phyloP scores from a whole-genome alignment of 2,329 filamentous ascomycete species.

The Cordyceps militaris region DNA sequence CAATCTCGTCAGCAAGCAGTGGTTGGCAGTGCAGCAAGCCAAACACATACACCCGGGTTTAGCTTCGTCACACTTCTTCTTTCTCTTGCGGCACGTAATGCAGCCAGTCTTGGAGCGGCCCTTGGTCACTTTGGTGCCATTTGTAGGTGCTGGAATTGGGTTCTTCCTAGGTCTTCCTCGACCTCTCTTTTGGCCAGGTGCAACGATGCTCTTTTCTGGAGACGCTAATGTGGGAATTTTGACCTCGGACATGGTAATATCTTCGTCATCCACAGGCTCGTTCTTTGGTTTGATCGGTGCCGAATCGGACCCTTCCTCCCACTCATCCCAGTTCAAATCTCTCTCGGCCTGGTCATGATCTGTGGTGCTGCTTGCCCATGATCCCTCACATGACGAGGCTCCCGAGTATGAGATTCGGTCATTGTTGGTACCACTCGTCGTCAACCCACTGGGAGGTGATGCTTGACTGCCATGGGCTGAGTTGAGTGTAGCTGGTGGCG shows the following conservation, averaged over 20 bases:
- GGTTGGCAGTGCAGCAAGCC: no score
- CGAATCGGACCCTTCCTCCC: conserved; percentile 42
- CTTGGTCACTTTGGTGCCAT: conserved; percentile 66
- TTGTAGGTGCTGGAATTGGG: conserved; percentile 52
- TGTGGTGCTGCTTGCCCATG: conserved; percentile 31
- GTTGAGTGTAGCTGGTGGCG: conserved; percentile 18
- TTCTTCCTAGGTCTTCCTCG: conserved; percentile 80
- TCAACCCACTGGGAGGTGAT: conserved; percentile 47
- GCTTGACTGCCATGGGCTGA: conserved; percentile 38
- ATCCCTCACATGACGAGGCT: conserved; percentile 39
- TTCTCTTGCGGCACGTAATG: conserved; percentile 59
- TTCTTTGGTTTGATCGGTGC: conserved; percentile 45
- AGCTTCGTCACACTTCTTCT: conserved; percentile 67
- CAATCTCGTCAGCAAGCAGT: conserved; percentile 16
- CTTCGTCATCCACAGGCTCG: conserved; percentile 49
- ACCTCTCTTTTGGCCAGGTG: conserved; percentile 47
- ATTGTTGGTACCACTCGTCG: conserved; percentile 16
- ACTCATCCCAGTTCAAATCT: conserved; percentile 18
- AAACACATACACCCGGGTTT: conserved; percentile 55
- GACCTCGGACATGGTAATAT: conserved; percentile 43
- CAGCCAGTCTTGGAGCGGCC: conserved; percentile 65
- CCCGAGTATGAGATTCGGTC: conserved; percentile 27
- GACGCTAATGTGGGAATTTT: conserved; percentile 32
- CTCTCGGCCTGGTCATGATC: conserved; percentile 26
- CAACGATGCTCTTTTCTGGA: conserved; percentile 18